Evolutionary conservation across 179 eudicot genomes (phyloP).

Genomic region (Spergularia azorica): DNA sequence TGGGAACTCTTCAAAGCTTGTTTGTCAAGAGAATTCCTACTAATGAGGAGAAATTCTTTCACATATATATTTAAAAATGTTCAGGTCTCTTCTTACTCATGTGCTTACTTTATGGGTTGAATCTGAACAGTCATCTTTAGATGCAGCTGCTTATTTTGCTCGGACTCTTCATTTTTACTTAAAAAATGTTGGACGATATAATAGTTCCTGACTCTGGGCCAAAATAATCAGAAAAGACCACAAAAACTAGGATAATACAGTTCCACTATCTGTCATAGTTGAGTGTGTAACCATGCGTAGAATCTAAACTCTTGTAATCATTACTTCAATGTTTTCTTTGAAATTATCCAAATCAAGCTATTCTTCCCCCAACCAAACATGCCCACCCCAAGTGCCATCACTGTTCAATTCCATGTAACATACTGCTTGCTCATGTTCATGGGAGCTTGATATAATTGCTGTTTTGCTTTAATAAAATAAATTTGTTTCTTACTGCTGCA

Average conservation of each 20-base stretch:
- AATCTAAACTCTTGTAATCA: background rate
- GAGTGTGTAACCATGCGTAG: background rate
- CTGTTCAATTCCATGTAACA: background rate
- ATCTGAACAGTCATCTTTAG: background rate
- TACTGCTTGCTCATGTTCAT: background rate
- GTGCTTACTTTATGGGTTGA: background rate
- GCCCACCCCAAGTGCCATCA: too few species aligned
- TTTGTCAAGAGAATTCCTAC: conserved; percentile 74
- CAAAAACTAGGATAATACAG: background rate
- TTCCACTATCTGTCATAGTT: background rate
- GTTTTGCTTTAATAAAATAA: background rate
- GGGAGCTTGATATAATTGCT: conserved; percentile 14
- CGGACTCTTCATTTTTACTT: background rate
- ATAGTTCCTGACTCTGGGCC: background rate
- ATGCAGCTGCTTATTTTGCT: conserved; percentile 1
- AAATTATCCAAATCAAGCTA: background rate
- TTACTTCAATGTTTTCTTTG: conserved; percentile 4
- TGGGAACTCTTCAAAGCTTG: conserved; percentile 77
- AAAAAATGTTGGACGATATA: background rate
- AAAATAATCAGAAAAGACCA: background rate
- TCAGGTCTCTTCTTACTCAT: conserved; percentile 47
- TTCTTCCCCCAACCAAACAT: background rate
- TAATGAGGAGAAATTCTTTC: conserved; percentile 74
- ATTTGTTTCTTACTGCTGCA: conserved; percentile 33
- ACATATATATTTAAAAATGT: conserved; percentile 58